Evolutionary conservation across 2,329 filamentous ascomycete species (phyloP).

Genomic region (Diaporthe citriasiana): DNA sequence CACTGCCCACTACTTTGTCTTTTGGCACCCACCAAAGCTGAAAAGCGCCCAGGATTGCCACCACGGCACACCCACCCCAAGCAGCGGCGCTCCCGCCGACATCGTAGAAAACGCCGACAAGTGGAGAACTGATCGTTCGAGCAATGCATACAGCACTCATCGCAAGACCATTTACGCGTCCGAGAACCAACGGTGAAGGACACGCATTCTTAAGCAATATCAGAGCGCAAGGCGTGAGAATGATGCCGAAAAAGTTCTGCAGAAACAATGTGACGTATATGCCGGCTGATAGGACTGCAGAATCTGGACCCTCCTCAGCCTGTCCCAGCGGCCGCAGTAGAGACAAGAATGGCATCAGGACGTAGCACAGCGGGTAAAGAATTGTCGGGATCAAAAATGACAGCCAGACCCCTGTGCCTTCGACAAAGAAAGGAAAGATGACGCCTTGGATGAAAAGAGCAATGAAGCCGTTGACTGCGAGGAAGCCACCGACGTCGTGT

Average conservation of each 20-base stretch:
- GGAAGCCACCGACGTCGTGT: slow-evolving; percentile 76
- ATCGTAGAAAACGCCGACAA: slow-evolving; percentile 77
- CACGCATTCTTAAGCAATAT: slow-evolving; percentile 82
- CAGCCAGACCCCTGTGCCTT: slow-evolving; percentile 75
- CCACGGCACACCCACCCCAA: slow-evolving; percentile 47
- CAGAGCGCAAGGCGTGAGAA: slow-evolving; percentile 76
- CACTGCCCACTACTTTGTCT: background rate
- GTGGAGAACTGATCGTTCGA: slow-evolving; percentile 77
- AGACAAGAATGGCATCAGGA: slow-evolving; percentile 77
- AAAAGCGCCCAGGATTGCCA: slow-evolving; percentile 32
- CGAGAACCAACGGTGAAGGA: slow-evolving; percentile 72
- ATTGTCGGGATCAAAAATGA: slow-evolving; percentile 75
- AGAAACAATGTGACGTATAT: slow-evolving; percentile 76
- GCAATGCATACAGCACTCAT: slow-evolving; percentile 80
- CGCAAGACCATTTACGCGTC: slow-evolving; percentile 80
- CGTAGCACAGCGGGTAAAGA: slow-evolving; percentile 76
- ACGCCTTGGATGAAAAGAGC: slow-evolving; percentile 81
- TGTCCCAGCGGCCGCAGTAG: slow-evolving; percentile 62
- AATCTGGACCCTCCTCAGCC: background rate
- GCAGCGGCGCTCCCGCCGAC: slow-evolving; percentile 64
- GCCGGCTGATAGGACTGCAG: slow-evolving; percentile 65
- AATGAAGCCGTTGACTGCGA: slow-evolving; percentile 77
- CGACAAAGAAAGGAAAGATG: slow-evolving; percentile 56
- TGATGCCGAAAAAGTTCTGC: slow-evolving; percentile 77
- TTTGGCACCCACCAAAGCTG: slow-evolving; percentile 42